Conservation (phyloP, 345 rosid genomes). For the Schrenkiella parvula region DNA sequence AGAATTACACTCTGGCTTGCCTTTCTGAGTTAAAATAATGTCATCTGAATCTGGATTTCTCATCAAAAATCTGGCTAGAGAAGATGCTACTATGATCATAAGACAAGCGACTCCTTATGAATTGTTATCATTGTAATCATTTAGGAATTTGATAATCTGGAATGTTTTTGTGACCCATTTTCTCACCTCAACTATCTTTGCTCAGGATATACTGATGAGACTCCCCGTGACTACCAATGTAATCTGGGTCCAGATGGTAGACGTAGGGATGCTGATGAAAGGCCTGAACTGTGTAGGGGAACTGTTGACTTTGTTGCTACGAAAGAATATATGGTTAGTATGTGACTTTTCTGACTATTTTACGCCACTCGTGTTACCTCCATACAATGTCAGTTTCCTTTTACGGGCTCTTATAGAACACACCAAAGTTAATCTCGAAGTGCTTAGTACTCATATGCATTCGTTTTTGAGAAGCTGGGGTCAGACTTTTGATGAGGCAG, state of each 20-base stretch:
- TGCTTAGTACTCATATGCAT: background rate
- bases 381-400: background rate
- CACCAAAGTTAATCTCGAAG: background rate
- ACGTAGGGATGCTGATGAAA: constrained; percentile 93
- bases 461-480: background rate
- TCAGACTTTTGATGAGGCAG: background rate
- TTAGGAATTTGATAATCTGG: background rate
- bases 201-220: constrained; percentile 76
- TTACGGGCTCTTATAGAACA: background rate
- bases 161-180: background rate
- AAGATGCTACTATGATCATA: background rate
- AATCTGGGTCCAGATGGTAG: constrained; percentile 90
- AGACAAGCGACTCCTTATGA: background rate
- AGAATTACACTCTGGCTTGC: background rate
- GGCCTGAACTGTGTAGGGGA: constrained; percentile 95
- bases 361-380: background rate
- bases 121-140: background rate
- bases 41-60: background rate
- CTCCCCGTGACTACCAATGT: constrained; percentile 86
- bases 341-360: constrained; percentile 37
- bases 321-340: constrained; percentile 91
- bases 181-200: constrained; percentile 15
- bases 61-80: background rate
- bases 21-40: constrained; percentile 6
- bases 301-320: constrained; percentile 92